These are phyloP conservation scores for Leishmania braziliensis DNA, from an alignment of 208 protist species.

Conservation along the genomic window DNA sequence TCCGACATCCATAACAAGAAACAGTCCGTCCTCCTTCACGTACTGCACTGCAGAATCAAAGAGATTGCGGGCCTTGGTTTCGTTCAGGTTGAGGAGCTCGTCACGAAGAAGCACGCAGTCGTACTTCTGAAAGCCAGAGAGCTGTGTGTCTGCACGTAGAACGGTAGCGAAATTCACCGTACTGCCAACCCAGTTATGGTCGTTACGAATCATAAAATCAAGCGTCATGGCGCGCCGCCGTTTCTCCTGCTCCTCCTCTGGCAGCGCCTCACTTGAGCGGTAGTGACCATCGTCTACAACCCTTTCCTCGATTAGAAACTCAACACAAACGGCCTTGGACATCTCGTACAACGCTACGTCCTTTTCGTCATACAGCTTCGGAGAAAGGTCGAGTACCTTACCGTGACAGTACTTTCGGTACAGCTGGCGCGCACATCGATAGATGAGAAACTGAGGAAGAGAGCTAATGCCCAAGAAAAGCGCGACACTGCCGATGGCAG, in stretches of 20 bases:
- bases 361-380: conserved; percentile 74
- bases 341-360: conserved; percentile 80
- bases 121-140: conserved; percentile 61
- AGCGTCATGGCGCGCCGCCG: conserved; percentile 80
- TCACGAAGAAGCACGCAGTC: conserved; percentile 80
- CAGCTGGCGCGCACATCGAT: conserved; percentile 47
- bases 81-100: conserved; percentile 67
- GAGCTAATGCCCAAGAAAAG: conserved; percentile 49
- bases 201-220: conserved; percentile 83
- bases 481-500: conserved; percentile 40
- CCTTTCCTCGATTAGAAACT: conserved; percentile 73
- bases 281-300: conserved; percentile 77
- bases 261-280: conserved; percentile 50
- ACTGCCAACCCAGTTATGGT: conserved; percentile 86
- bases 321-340: conserved; percentile 69
- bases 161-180: conserved; percentile 73
- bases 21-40: conserved; percentile 54
- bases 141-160: conserved; percentile 39
- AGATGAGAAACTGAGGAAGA: conserved; percentile 61
- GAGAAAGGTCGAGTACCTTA: conserved; percentile 78
- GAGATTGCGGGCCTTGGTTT: conserved; percentile 43
- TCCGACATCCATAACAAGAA: conserved; percentile 85
- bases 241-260: conserved; percentile 55
- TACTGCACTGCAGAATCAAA: conserved; percentile 61
- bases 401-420: conserved; percentile 57